phyloP scores from a whole-genome alignment of 2,329 filamentous ascomycete species.

The Aspergillus sp. region DNA sequence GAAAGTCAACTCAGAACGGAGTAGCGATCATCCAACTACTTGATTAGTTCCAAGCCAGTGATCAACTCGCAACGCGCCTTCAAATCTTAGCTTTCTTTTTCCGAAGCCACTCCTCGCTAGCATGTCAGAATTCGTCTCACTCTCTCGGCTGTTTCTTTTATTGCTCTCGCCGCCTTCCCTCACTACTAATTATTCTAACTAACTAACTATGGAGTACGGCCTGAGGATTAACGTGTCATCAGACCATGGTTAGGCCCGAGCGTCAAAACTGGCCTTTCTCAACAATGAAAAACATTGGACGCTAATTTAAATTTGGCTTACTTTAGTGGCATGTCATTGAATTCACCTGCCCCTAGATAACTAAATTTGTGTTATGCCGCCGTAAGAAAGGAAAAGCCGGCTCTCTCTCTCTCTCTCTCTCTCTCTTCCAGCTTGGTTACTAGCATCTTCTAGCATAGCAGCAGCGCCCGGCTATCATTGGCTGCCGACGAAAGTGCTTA shows the following conservation, averaged over 20 bases:
- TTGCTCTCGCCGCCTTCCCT: too few species aligned
- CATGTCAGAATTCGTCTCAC: background rate
- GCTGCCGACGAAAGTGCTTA: conserved; percentile 6
- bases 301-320: conserved; percentile 24
- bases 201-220: background rate
- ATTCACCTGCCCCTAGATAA: conserved; percentile 19
- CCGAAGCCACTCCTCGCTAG: background rate
- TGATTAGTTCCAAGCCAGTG: background rate
- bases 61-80: conserved; percentile 8
- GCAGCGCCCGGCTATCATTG: background rate
- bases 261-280: conserved; percentile 8
- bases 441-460: background rate
- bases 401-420: background rate
- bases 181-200: too few species aligned
- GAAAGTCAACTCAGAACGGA: conserved; percentile 10
- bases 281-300: conserved; percentile 10
- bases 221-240: conserved; percentile 10
- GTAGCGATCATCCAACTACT: conserved; percentile 12
- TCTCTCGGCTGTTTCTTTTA: too few species aligned
- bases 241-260: conserved; percentile 20
- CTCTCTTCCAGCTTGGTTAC: conserved; percentile 4
- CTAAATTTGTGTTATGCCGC: conserved; percentile 9
- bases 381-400: conserved; percentile 13
- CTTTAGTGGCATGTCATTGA: conserved; percentile 23
- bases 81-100: conserved; percentile 1